A percentile compares a stretch with the other conserved stretches of the same genome.
Evolutionary conservation across 257 asterid genomes (phyloP).

Genomic region (Capsicum baccatum): DNA sequence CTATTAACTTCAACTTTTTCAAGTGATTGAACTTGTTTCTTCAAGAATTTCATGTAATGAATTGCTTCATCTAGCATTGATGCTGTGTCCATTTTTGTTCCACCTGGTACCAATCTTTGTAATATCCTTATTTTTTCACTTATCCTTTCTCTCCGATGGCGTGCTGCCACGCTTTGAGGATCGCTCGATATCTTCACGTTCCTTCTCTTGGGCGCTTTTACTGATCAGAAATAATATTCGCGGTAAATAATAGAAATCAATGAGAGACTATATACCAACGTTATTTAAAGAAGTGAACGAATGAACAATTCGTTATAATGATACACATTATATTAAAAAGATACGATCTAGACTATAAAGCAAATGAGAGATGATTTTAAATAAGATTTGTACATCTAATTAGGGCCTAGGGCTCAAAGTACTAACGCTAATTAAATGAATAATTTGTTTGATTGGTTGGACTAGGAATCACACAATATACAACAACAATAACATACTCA

Average conservation of each 20-base stretch:
- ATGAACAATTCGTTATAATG: too few species aligned
- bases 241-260: background rate
- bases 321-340: too few species aligned
- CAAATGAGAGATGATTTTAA: background rate
- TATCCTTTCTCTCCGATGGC: slow-evolving; percentile 88
- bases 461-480: too few species aligned
- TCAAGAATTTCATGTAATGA: slow-evolving; percentile 85
- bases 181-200: slow-evolving; percentile 91
- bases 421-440: too few species aligned
- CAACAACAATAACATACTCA: too few species aligned
- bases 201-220: slow-evolving; percentile 82
- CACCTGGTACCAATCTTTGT: slow-evolving; percentile 95
- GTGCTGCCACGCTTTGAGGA: slow-evolving; percentile 96
- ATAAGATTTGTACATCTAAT: too few species aligned
- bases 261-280: too few species aligned
- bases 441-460: too few species aligned
- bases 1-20: slow-evolving; percentile 61
- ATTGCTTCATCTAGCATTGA: slow-evolving; percentile 96
- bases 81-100: slow-evolving; percentile 97
- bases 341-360: too few species aligned
- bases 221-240: slow-evolving; percentile 34
- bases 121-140: slow-evolving; percentile 85
- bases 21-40: slow-evolving; percentile 76
- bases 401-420: too few species aligned
- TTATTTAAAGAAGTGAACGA: too few species aligned